A percentile compares a stretch with the other conserved stretches of the same genome.
Evolutionary conservation across 2,329 filamentous ascomycete species (phyloP).

Genomic region (Xylariaceae sp.): DNA sequence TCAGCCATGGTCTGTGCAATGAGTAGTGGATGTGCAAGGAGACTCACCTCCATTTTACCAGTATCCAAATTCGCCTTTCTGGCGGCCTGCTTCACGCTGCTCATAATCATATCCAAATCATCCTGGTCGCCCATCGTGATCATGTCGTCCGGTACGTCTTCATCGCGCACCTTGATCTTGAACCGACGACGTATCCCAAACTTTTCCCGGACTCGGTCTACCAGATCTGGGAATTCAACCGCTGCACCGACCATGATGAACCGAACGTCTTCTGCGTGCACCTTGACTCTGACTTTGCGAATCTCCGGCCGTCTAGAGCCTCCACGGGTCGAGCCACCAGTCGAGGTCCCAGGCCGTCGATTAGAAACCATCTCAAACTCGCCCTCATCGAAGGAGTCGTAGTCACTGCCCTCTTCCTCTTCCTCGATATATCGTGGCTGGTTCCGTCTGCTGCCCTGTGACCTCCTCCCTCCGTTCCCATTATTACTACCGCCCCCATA

Average conservation of each 20-base stretch:
- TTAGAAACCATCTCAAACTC: constrained; percentile 77
- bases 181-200: constrained; percentile 75
- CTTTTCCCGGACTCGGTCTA: constrained; percentile 79
- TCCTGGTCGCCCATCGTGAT: constrained; percentile 97
- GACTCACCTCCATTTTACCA: constrained; percentile 90
- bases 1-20: constrained; percentile 23
- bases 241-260: constrained; percentile 82
- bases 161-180: constrained; percentile 86
- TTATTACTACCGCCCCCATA: constrained; percentile 41
- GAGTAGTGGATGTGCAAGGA: background rate
- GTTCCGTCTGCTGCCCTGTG: constrained; percentile 40
- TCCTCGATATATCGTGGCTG: constrained; percentile 72
- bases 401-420: constrained; percentile 72
- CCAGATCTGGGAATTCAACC: constrained; percentile 74
- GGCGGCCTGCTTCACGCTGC: constrained; percentile 64
- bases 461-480: constrained; percentile 37
- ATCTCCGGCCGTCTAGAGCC: constrained; percentile 63
- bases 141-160: constrained; percentile 74
- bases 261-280: constrained; percentile 85
- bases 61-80: constrained; percentile 74
- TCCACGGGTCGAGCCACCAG: constrained; percentile 47
- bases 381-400: constrained; percentile 70
- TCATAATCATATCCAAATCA: constrained; percentile 85
- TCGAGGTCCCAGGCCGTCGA: constrained; percentile 46
- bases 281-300: constrained; percentile 83